Base-by-base conservation (phyloP, 352 stramenopile genomes). In the Phytopythium ostracodes region DNA sequence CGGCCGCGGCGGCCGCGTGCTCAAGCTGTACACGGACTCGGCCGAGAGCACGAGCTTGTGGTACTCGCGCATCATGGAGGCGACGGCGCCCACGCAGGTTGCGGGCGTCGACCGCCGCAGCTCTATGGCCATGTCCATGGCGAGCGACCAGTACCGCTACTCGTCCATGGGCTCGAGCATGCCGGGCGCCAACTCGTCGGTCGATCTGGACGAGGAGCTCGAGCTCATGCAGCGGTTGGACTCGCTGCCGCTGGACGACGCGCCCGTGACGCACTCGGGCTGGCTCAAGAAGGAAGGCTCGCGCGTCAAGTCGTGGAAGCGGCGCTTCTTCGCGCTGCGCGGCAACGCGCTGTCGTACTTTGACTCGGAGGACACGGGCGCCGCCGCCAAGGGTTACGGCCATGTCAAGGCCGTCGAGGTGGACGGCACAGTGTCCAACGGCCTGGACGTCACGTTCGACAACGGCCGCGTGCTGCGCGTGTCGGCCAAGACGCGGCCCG, bases 21-120 rank as follows among this genome's bases (percentile, higher is more conserved):
- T 94, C 60, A 94, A 94, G 66, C 74, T 94, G 14, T 94, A 94
- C 67, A 94, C 86, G n/a, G 79, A 88, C 49, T 84, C 71, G 54
- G 77, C 83, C 29, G 79, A 93, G 63, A 76, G 63, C 59, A 92
- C 81, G 17, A 88, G 73, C 57, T 64, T 68, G 4, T 94, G 83
- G 86, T 87, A 87, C 72, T 68, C 89, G 44, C 78, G 81, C 59
- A 92, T 94, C 51, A 71, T 90, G 62, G 76, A 89, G 51, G 83
- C 82, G 43, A 91, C 81, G 15, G 47, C 63, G 12, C 53, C 60
- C 29, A 47, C 66, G 8, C 17, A n/a, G 18, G 63, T 10, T 1
- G 51, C 18, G 50, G 50, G 29, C 17, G 40, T 59, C 22, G 49
- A 69, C 29, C 59, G 67, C 33, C 47, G 57, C 55, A 71, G 60